Base-by-base conservation (phyloP, 208 protist species). In the Polymyxa betae region DNA sequence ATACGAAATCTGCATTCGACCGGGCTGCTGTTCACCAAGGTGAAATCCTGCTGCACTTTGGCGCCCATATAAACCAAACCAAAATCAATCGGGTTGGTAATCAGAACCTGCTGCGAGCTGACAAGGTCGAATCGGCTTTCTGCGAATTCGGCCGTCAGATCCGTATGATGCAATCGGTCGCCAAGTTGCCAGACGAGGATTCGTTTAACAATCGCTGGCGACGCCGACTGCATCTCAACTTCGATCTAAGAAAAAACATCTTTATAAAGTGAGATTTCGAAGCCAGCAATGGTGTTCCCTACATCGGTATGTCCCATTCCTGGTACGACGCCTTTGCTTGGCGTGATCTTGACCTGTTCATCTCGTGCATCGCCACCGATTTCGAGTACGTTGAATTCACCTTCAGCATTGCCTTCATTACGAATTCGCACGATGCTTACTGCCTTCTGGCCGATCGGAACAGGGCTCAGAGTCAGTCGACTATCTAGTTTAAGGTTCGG, bases 11-110 rank as follows among this genome's bases (percentile, higher is more conserved):
- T 82, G 72, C 72, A 82, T 5, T 5, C n/a, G n/a, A 38, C 35
- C 16, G 72, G 72, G n/a, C 72, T 82, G 72, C 40, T 82, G n/a
- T 82, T 82, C 16, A 82, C n/a, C 12, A 82, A n/a, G 16, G 35
- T 35, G 10, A 5, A 20, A 40, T 38, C 12, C 12, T 43, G 40
- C 72, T 82, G 16, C 5, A 43, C 10, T 20, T 43, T 35, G n/a
- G n/a, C 40, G 16, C 72, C 72, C 5, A 45, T 38, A 82, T 82
- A 82, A 20, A 35, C 72, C n/a, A 20, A 20, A 5, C 72, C 72
- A 82, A 82, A 82, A 43, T 82, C 72, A 43, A 82, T 82, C 72
- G 72, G 10, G 5, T 45, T 45, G 16, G 72, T 40, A 20, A n/a
- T 20, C n/a, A 16, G 5, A 5, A 20, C n/a, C 35, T 40, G n/a